These are phyloP conservation scores for Clavulina sp. DNA, from an alignment of 768 basidiomycete species.

Conservation along the genomic window DNA sequence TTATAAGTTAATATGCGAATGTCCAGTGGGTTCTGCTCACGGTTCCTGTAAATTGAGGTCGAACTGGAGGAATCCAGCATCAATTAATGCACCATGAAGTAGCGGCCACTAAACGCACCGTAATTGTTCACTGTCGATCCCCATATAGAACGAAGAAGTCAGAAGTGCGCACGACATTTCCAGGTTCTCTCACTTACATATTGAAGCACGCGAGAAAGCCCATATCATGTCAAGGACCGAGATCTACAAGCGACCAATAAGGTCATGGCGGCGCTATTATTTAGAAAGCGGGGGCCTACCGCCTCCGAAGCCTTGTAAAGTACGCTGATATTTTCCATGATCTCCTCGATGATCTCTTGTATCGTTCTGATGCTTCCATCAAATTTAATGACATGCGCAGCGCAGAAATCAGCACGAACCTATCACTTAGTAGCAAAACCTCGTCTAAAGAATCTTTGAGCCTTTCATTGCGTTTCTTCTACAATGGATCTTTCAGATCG, in stretches of 20 bases:
- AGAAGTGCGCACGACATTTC: conserved; percentile 9
- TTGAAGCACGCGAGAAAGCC: conserved; percentile 71
- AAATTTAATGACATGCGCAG: not conserved
- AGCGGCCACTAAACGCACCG: conserved; percentile 18
- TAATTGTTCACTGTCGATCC: conserved; percentile 35
- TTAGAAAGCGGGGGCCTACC: conserved; percentile 23
- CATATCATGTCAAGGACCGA: conserved; percentile 81
- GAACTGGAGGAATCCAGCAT: conserved; percentile 30
- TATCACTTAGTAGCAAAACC: conserved; percentile 68
- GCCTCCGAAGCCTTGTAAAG: conserved; percentile 88
- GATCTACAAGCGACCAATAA: conserved; percentile 28
- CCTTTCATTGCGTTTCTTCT: conserved; percentile 79
- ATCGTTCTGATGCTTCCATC: conserved; percentile 40
- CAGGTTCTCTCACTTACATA: conserved; percentile 32
- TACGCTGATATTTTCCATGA: conserved; percentile 55
- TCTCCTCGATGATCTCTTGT: conserved; percentile 51
- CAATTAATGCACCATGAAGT: not conserved
- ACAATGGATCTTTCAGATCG: conserved; percentile 1
- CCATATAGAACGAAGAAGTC: too few relatives aligned
- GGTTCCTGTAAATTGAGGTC: conserved; percentile 38
- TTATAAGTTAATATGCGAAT: not conserved
- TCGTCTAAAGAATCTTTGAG: conserved; percentile 90
- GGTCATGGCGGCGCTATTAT: not conserved
- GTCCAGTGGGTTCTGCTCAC: not conserved
- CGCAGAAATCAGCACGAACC: conserved; percentile 23